phyloP scores from a whole-genome alignment of 768 basidiomycete species.

The Dacryopinax primogenitus region DNA sequence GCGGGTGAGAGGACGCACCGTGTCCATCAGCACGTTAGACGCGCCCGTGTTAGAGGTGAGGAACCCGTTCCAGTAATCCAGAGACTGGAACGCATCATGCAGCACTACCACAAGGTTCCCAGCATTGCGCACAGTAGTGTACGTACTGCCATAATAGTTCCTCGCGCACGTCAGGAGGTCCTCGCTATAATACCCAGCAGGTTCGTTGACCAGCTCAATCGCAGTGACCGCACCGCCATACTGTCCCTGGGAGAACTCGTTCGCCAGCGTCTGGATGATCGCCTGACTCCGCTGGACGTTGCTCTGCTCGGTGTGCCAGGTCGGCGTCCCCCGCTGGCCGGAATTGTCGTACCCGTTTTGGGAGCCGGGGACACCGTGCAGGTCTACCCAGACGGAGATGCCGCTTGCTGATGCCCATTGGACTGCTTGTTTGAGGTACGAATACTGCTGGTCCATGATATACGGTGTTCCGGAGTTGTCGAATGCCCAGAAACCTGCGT shows the following conservation, averaged over 20 bases:
- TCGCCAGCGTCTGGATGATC: constrained; percentile 49
- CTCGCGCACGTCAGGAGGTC: constrained; percentile 33
- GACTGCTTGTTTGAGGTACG: background rate
- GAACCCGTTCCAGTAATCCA: constrained; percentile 57
- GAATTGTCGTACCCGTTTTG: constrained; percentile 66
- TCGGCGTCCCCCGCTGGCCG: constrained; percentile 49
- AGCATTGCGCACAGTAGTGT: constrained; percentile 37
- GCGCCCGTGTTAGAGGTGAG: constrained; percentile 39
- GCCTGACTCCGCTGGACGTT: constrained; percentile 56
- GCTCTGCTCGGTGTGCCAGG: constrained; percentile 53
- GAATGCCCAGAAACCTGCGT: constrained; percentile 44
- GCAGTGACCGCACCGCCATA: constrained; percentile 38
- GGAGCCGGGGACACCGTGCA: constrained; percentile 65
- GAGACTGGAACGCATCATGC: constrained; percentile 67
- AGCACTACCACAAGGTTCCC: constrained; percentile 53
- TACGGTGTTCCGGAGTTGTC: constrained; percentile 50
- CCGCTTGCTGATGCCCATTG: constrained; percentile 43
- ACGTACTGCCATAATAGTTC: constrained; percentile 41
- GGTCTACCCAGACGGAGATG: constrained; percentile 71
- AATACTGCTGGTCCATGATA: constrained; percentile 29
- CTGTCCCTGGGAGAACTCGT: constrained; percentile 39
- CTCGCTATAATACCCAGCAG: constrained; percentile 40
- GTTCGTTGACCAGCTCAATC: constrained; percentile 76
- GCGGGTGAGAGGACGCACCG: background rate
- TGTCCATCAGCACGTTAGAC: constrained; percentile 47